A percentile compares a stretch with the other conserved stretches of the same genome.
Conservation (phyloP, 1,139 yeast genomes). For the Pichiaceae sp. region DNA sequence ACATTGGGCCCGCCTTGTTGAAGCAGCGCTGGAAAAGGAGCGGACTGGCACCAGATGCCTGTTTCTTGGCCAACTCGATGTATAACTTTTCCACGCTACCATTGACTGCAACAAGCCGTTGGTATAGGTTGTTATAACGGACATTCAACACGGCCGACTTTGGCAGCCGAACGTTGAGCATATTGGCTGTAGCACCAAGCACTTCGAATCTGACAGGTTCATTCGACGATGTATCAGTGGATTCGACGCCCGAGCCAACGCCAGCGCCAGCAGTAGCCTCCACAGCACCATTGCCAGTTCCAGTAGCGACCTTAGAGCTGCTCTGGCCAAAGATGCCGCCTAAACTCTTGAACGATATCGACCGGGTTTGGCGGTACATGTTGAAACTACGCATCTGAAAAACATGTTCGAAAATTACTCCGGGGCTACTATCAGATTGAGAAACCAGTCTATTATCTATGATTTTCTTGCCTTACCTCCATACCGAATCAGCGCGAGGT, state of each 20-base stretch:
- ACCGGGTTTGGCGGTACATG: not conserved
- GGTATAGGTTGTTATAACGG: conserved; percentile 29
- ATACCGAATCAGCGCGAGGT: conserved; percentile 5
- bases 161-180: conserved; percentile 40
- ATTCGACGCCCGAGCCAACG: not conserved
- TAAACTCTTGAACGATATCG: not conserved
- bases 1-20: conserved; percentile 20
- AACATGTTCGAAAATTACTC: no score
- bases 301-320: not conserved
- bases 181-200: conserved; percentile 34
- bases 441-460: no score
- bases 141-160: conserved; percentile 36
- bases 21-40: conserved; percentile 23
- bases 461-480: not conserved
- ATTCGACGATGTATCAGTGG: conserved; percentile 25
- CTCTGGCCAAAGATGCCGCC: not conserved
- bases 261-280: not conserved
- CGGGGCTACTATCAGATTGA: no score
- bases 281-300: no score
- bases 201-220: conserved; percentile 34
- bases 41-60: conserved; percentile 4
- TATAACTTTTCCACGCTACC: conserved; percentile 27
- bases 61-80: conserved; percentile 18
- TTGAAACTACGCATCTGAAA: no score
- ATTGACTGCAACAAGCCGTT: conserved; percentile 37